These are phyloP conservation scores for Phytophthora brassicae DNA, from an alignment of 352 stramenopile genomes.

Conservation along the genomic window DNA sequence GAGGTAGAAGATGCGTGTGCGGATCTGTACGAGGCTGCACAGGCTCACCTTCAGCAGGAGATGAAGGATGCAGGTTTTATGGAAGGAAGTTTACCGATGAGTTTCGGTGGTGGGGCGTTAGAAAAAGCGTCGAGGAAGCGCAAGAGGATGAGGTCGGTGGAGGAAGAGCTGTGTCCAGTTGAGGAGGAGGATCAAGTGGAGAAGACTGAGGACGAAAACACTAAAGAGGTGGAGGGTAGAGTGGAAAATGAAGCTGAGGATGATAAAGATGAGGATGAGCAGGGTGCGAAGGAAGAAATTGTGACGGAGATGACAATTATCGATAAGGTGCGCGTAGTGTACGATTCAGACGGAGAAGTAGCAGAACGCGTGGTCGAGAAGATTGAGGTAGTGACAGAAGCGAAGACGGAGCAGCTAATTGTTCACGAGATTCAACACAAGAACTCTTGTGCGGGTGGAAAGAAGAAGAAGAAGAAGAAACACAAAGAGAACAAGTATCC, in stretches of 20 bases:
- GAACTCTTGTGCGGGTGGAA: conserved; percentile 8
- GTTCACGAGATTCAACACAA: conserved; percentile 17
- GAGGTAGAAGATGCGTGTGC: conserved; percentile 20
- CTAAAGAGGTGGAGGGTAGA: no score
- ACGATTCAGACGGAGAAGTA: conserved; percentile 68
- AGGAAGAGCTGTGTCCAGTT: neutral
- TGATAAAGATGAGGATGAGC: neutral
- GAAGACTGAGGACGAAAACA: no score
- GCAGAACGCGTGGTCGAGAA: conserved; percentile 42
- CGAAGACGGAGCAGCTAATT: conserved; percentile 8
- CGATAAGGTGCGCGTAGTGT: conserved; percentile 66
- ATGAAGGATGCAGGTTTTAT: conserved; percentile 65
- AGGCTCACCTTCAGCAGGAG: conserved; percentile 54
- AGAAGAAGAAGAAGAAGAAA: conserved; percentile 24
- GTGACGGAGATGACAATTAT: conserved; percentile 30
- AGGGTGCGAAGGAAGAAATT: conserved; percentile 1
- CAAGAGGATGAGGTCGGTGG: conserved; percentile 17
- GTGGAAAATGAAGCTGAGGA: neutral
- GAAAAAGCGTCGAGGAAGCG: conserved; percentile 25
- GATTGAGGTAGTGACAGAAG: conserved; percentile 31
- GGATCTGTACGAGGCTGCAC: conserved; percentile 55
- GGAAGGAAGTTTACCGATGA: conserved; percentile 53
- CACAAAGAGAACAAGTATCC: conserved; percentile 26
- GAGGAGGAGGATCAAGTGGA: neutral
- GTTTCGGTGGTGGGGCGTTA: conserved; percentile 40